These are phyloP conservation scores for Olyra latifolia DNA, from an alignment of 176 grass and related monocot species.

Conservation along the genomic window DNA sequence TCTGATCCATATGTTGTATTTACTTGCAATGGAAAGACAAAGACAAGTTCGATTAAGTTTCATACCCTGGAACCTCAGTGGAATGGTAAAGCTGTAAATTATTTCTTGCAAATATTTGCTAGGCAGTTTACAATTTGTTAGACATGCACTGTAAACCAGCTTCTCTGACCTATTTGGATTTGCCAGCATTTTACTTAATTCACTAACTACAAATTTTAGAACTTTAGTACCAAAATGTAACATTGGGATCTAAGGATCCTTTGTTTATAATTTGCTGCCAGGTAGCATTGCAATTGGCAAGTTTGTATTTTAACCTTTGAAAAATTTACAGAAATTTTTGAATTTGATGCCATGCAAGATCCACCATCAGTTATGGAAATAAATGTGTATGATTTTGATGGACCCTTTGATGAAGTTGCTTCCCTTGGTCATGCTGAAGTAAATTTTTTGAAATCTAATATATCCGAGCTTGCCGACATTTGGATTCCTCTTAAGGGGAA, in stretches of 20 bases:
- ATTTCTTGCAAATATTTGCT: slow-evolving; percentile 8
- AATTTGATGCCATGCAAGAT: slow-evolving; percentile 97
- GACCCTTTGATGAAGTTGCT: slow-evolving; percentile 81
- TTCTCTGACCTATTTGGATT: slow-evolving; percentile 1
- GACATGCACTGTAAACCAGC: background rate
- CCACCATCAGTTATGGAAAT: slow-evolving; percentile 85
- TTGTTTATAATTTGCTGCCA: slow-evolving; percentile 5
- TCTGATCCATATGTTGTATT: slow-evolving; percentile 98
- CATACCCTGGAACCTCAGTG: slow-evolving; percentile 87
- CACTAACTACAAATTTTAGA: background rate
- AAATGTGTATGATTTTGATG: slow-evolving; percentile 91
- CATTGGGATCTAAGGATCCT: background rate
- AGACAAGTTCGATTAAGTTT: slow-evolving; percentile 96
- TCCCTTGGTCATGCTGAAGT: slow-evolving; percentile 85
- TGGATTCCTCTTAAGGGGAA: slow-evolving; percentile 86
- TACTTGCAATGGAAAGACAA: slow-evolving; percentile 88
- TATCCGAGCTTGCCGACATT: slow-evolving; percentile 71
- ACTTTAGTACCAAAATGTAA: background rate
- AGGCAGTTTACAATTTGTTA: background rate
- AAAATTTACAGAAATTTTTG: slow-evolving; percentile 86
- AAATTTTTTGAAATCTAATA: slow-evolving; percentile 90
- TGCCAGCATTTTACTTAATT: background rate
- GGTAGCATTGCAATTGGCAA: background rate
- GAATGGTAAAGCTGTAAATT: slow-evolving; percentile 65
- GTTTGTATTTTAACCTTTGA: slow-evolving; percentile 4